Evolutionary conservation across 2,329 filamentous ascomycete genomes (phyloP).

Genomic region (Colletotrichum magnum): DNA sequence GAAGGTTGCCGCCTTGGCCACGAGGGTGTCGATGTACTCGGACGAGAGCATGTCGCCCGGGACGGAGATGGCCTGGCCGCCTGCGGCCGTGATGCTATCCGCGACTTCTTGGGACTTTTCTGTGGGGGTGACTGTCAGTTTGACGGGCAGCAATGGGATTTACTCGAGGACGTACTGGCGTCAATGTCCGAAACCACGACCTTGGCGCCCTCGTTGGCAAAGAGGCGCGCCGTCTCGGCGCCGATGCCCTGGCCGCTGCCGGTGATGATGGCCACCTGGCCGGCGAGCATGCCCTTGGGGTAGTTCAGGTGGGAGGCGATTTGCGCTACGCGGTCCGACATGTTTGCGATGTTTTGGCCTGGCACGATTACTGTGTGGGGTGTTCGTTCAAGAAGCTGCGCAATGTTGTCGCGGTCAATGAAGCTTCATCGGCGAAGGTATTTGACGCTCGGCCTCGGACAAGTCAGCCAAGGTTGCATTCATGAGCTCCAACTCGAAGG

Average conservation of each 20-base stretch:
- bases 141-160: neutral
- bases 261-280: conserved; percentile 90
- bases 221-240: conserved; percentile 84
- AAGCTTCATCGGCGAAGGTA: neutral
- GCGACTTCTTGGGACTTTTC: conserved; percentile 79
- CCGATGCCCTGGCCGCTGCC: conserved; percentile 90
- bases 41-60: conserved; percentile 83
- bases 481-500: conserved; percentile 18
- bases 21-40: conserved; percentile 78
- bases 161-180: conserved; percentile 62
- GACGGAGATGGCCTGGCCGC: conserved; percentile 79
- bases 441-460: neutral
- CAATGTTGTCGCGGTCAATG: neutral
- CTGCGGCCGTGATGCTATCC: conserved; percentile 75
- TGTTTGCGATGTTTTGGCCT: conserved; percentile 43
- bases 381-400: neutral
- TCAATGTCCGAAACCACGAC: conserved; percentile 90
- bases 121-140: conserved; percentile 48
- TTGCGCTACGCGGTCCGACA: conserved; percentile 76
- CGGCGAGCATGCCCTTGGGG: conserved; percentile 82
- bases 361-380: neutral
- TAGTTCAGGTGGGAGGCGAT: conserved; percentile 86
- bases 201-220: conserved; percentile 89
- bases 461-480: neutral
- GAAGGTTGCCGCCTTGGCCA: conserved; percentile 82